These are phyloP conservation scores for Obelidium mucronatum DNA, from an alignment of 192 early-diverging fungal genomes.

Conservation along the genomic window DNA sequence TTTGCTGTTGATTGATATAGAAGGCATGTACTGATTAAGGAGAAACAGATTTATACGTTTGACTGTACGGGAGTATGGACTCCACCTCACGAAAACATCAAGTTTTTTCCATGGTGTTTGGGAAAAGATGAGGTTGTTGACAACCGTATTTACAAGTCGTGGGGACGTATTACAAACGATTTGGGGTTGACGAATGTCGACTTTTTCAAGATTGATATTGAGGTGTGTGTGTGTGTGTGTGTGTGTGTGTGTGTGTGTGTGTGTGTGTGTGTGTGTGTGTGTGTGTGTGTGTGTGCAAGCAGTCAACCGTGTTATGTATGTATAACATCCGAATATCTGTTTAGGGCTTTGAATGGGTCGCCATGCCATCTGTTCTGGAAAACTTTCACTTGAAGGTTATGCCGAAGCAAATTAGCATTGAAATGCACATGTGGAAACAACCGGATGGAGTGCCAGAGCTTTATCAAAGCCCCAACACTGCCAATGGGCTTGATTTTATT, in stretches of 20 bases:
- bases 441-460: not conserved
- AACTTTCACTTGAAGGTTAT: not conserved
- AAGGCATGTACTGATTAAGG: not conserved
- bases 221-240: not conserved
- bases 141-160: not conserved
- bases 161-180: not conserved
- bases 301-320: not conserved
- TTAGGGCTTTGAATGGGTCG: constrained; percentile 1
- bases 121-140: not conserved
- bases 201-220: constrained; percentile 6
- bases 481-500: not conserved
- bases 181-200: not conserved
- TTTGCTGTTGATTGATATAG: not conserved
- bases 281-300: not conserved
- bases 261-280: not conserved
- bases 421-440: not conserved
- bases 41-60: not conserved
- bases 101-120: not conserved
- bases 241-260: not conserved
- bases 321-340: not conserved
- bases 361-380: not conserved
- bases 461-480: not conserved
- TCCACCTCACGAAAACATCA: not conserved
- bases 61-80: not conserved
- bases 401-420: not conserved